Evolutionary conservation across 106 monocot species (phyloP), one percentile per base, ranked within the genome.

Genomic region (Dioscorea zingiberensis): DNA sequence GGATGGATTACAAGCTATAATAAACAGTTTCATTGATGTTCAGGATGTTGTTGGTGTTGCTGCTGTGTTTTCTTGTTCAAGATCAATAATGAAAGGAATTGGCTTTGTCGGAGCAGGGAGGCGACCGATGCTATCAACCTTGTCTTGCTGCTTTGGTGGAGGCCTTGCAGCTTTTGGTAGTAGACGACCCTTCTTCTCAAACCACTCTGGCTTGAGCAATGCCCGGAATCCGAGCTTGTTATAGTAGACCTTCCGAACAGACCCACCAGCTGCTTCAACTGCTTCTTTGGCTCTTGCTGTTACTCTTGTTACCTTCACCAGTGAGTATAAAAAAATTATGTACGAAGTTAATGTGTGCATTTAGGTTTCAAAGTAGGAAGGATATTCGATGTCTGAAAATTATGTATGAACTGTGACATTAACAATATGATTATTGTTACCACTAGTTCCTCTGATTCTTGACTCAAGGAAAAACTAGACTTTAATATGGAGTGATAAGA

Each of bases 81-180:
- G 80, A 56, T 78, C 66, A 13, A 72, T 49, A 2, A 62, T 57
- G 65, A 88, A 83, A 47, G 91, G 91, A 49, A 95, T 80, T 26
- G 95, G 95, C 60, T 91, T 95, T 45, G 91, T 95, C 3, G 95
- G 91, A 11, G 94, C 90, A 16, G 95, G 95, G 22, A 95, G 71
- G 27, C 95, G 91, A 15, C 95, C 95, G 7, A 91, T 75, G 77
- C 79, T 74, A 66, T 97, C 95, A 10, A 91, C 88, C 76, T 83
- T 91, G 62, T 91, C 91, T 13, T 64, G 38, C 55, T 81, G 85
- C 79, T 95, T 94, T 13, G 94, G 94, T 23, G 94, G 94, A 3
- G 94, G 90, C 60, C 90, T 72, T 21, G 94, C 94, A 13, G 94
- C 73, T 62, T 72, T 83, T 7, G 97, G 97, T 55, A 97, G n/a